Evolutionary conservation across 2,329 filamentous ascomycete species (phyloP).

Genomic region (Tolypocladium ovalisporum): DNA sequence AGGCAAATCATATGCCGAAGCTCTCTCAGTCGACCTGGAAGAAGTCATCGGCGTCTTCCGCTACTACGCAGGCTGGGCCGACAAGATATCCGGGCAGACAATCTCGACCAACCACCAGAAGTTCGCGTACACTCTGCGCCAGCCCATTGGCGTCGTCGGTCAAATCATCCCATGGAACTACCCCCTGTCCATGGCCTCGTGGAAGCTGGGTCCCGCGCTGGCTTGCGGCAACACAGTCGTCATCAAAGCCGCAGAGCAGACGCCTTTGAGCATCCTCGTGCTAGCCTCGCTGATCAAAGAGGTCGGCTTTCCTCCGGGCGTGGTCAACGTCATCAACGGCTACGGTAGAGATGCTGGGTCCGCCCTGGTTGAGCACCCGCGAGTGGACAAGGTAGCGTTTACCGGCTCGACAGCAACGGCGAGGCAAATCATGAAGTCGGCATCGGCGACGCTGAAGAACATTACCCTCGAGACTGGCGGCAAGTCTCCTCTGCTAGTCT

Average conservation of each 20-base stretch:
- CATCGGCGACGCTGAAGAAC: conserved; percentile 54
- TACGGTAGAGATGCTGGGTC: conserved; percentile 57
- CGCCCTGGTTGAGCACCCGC: conserved; percentile 55
- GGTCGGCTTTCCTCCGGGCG: conserved; percentile 68
- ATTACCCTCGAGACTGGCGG: conserved; percentile 58
- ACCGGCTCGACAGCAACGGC: conserved; percentile 67
- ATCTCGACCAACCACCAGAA: conserved; percentile 59
- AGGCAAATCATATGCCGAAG: conserved; percentile 44
- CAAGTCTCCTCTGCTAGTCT: conserved; percentile 54
- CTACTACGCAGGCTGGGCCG: conserved; percentile 71
- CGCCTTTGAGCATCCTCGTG: conserved; percentile 53
- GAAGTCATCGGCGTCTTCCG: conserved; percentile 38
- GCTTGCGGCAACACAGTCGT: conserved; percentile 54
- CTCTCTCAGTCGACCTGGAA: conserved; percentile 54
- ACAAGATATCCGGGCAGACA: conserved; percentile 68
- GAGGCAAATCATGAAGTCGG: conserved; percentile 65
- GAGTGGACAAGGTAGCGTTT: conserved; percentile 69
- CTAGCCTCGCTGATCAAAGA: conserved; percentile 58
- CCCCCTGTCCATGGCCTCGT: conserved; percentile 36
- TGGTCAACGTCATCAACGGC: conserved; percentile 67
- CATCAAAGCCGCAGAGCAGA: conserved; percentile 58
- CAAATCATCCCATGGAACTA: conserved; percentile 71
- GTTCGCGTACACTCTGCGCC: conserved; percentile 63
- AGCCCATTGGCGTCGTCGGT: conserved; percentile 66
- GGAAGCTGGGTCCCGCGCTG: conserved; percentile 66